phyloP scores from a whole-genome alignment of 768 basidiomycete genomes.

The Solioccasus polychromus region DNA sequence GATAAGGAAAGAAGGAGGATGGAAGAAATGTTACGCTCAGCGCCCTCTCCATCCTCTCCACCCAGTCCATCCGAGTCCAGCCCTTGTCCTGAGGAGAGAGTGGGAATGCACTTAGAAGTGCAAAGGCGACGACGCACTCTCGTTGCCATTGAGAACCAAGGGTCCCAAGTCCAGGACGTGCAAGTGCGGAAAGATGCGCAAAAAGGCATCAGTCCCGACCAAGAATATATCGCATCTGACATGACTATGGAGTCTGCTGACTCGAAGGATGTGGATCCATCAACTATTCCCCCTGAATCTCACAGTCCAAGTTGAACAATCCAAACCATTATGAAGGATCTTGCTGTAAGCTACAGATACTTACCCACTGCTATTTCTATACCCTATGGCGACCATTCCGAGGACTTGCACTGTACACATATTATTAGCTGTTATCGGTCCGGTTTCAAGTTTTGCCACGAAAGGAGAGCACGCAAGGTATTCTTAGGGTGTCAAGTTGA shows the following conservation, averaged over 20 bases:
- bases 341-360: not conserved
- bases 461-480: not conserved
- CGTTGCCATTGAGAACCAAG: not conserved
- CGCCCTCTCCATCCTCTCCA: conserved; percentile 2
- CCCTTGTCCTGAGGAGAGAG: conserved; percentile 1
- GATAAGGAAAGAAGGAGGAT: conserved; percentile 26
- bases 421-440: not conserved
- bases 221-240: not conserved
- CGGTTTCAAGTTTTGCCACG: too few species aligned
- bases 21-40: conserved; percentile 22
- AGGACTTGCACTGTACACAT: too few species aligned
- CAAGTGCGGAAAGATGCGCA: not conserved
- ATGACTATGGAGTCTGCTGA: too few species aligned
- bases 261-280: too few species aligned
- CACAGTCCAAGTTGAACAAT: too few species aligned
- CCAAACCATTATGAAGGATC: not conserved
- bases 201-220: not conserved
- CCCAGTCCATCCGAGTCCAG: conserved; percentile 4
- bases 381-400: too few species aligned
- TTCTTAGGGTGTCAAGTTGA: conserved; percentile 3
- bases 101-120: not conserved
- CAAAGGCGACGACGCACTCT: not conserved
- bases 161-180: not conserved
- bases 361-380: not conserved
- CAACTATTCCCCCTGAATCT: too few species aligned